These are phyloP conservation scores for Allium cepa DNA, from an alignment of 106 monocot genomes.

Conservation along the genomic window DNA sequence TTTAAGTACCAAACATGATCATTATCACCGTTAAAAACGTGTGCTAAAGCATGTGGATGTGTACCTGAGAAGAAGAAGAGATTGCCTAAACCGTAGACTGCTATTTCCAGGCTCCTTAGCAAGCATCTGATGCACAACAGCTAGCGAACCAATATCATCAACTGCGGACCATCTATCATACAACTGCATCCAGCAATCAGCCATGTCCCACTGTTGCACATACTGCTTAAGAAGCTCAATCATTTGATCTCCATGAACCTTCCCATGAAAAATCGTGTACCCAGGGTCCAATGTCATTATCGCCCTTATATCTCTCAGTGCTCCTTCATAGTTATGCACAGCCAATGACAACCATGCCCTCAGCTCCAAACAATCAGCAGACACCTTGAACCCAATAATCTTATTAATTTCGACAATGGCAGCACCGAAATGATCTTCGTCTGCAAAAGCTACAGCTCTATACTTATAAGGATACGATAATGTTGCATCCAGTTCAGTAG, in stretches of 20 bases:
- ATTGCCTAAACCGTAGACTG: constrained; percentile 75
- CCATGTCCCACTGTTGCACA: constrained; percentile 77
- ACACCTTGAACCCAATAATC: constrained; percentile 83
- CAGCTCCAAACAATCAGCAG: constrained; percentile 86
- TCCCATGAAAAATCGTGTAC: constrained; percentile 93
- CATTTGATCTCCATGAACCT: constrained; percentile 72
- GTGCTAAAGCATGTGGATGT: not conserved
- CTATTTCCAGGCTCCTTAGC: constrained; percentile 78
- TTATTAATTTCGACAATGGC: constrained; percentile 86
- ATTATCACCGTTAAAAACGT: too few species aligned
- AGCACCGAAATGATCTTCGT: constrained; percentile 68
- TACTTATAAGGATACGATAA: constrained; percentile 84
- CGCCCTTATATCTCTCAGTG: constrained; percentile 77
- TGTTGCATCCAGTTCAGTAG: constrained; percentile 72
- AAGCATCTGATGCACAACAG: constrained; percentile 97
- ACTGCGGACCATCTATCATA: constrained; percentile 95
- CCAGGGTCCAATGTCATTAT: constrained; percentile 77
- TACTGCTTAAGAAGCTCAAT: constrained; percentile 67
- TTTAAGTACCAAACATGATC: not conserved
- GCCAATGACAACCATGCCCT: constrained; percentile 82
- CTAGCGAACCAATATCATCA: constrained; percentile 95
- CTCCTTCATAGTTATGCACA: constrained; percentile 50
- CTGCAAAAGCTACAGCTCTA: constrained; percentile 56
- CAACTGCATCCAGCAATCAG: constrained; percentile 99
- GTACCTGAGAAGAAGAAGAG: constrained; percentile 83